These are phyloP conservation scores for Xylaria bambusicola DNA, from an alignment of 495 filamentous ascomycete species.

Conservation along the genomic window DNA sequence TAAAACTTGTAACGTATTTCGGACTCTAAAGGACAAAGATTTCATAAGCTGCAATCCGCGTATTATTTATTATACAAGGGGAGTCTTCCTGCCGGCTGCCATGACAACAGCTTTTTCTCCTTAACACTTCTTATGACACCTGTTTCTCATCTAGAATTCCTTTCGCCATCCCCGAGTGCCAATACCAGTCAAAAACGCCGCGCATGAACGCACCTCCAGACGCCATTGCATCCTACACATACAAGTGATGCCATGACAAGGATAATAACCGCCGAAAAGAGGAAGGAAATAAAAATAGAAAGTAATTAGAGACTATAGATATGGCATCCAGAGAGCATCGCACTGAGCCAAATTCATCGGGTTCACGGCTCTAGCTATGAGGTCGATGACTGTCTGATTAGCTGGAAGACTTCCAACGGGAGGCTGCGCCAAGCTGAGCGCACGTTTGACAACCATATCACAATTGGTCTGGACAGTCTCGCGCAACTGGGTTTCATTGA, in stretches of 20 bases:
- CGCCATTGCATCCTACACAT: not conserved
- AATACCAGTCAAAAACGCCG: not conserved
- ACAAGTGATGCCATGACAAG: not conserved
- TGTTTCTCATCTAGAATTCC: too few species aligned
- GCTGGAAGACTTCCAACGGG: conserved; percentile 74
- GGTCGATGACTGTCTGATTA: conserved; percentile 93
- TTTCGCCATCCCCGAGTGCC: not conserved
- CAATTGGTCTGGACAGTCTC: conserved; percentile 87
- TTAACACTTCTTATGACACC: too few species aligned
- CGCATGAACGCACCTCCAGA: not conserved
- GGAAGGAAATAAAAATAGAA: not conserved
- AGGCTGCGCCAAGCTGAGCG: conserved; percentile 72
- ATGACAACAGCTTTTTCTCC: too few species aligned
- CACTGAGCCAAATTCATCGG: conserved; percentile 78
- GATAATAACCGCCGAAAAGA: not conserved
- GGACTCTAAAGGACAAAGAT: too few species aligned
- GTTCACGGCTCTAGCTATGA: conserved; percentile 82
- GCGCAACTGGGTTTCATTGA: conserved; percentile 72
- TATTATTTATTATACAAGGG: conserved; percentile 6
- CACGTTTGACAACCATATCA: conserved; percentile 86
- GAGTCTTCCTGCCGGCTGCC: not conserved
- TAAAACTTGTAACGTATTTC: too few species aligned
- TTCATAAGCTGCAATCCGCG: too few species aligned
- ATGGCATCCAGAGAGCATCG: conserved; percentile 97
- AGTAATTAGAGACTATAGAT: conserved; percentile 62